Evolutionary conservation across 139 green algal species (phyloP).

Genomic region (Closterium sp.): DNA sequence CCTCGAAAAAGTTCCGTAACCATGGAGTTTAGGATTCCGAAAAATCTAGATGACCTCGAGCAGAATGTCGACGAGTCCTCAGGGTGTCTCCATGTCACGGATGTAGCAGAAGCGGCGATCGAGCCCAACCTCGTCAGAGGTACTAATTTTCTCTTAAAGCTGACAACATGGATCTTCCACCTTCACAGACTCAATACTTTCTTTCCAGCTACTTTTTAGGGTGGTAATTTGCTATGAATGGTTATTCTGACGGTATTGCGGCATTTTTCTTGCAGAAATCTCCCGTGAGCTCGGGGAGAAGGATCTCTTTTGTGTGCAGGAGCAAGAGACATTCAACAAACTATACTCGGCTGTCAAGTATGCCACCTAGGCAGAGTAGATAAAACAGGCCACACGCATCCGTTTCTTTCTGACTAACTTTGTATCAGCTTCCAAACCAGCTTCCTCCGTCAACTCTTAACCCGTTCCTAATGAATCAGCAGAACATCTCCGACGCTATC

Average conservation of each 20-base stretch:
- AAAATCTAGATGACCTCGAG: conserved; percentile 9
- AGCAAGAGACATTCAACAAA: conserved; percentile 31
- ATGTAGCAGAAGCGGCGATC: neutral
- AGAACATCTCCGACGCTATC: neutral
- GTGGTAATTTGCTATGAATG: no score
- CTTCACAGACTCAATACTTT: no score
- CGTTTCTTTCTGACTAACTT: neutral
- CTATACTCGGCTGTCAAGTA: conserved; percentile 31
- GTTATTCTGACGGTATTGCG: neutral
- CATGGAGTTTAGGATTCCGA: conserved; percentile 16
- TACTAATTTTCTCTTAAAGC: neutral
- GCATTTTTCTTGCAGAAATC: conserved; percentile 13
- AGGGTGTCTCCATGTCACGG: neutral
- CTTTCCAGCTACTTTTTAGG: no score
- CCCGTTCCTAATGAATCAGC: neutral
- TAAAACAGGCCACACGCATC: neutral
- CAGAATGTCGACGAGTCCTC: neutral
- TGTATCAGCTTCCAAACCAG: neutral
- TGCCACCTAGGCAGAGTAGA: neutral
- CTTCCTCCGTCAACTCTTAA: neutral
- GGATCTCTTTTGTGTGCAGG: conserved; percentile 23
- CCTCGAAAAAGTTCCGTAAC: neutral
- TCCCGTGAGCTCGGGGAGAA: conserved; percentile 25
- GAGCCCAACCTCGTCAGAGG: neutral
- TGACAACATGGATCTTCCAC: no score